Base-by-base conservation (phyloP, 2,329 filamentous ascomycete genomes). In the Exophiala oligosperma region DNA sequence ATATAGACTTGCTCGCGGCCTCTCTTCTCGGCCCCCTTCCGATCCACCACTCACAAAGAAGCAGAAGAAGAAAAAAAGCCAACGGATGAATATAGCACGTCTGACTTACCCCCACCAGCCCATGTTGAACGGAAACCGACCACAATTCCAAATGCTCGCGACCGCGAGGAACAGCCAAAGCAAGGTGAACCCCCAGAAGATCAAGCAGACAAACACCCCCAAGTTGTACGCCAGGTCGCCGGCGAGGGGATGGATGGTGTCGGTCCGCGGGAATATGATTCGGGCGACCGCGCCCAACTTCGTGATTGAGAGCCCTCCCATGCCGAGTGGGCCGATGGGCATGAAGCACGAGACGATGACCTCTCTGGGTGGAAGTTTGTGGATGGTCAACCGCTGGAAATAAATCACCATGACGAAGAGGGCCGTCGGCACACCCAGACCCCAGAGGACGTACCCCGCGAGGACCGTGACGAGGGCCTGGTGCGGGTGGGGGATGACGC, bases 341-440 rank as follows among this genome's bases (percentile, higher is more conserved):
- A 90, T 73, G 66, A 90, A 89, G 1, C 85, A 82, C 2, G 81
- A 87, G 5, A 89, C 85, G 46, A 90, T 86, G 52, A 86, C 81
- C 60, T 87, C 86, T 60, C 81, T 81, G 1, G 85, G 82, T 0
- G 87, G 88, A 17, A 90, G 75, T 37, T 85, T 84, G 72, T 90
- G 82, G 2, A 90, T 70, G 2, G 82, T 84, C 32, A 91, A 76
- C 12, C 87, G 84, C 56, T 87, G 83, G 63, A 89, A 87, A 72
- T 90, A 90, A 48, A 90, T 81, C 7, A 82, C 83, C 47, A 90
- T 77, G 8, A 89, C 81, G 63, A 83, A 81, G 69, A 86, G 77
- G 0, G 85, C 82, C 46, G 90, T 72, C 0, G 82, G 80, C 8
- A 60, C 28, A 29, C 57, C 54, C 3, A 87, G 82, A 0, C 87